A percentile compares a stretch with the other conserved stretches of the same genome.
phyloP scores from a whole-genome alignment of 306 rosid genomes.

The Quercus rubra region DNA sequence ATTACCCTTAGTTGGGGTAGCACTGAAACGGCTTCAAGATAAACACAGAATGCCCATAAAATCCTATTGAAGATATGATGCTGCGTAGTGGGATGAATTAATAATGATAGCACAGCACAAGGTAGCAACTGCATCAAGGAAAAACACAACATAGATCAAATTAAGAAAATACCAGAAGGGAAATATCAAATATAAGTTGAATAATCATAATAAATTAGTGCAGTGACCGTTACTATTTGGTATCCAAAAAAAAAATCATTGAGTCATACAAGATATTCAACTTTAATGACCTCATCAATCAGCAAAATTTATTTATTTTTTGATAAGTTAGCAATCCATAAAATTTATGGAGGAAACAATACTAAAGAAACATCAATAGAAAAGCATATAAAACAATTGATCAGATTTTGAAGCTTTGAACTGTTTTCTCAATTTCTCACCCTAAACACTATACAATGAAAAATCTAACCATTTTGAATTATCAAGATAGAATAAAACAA shows the following conservation, averaged over 20 bases:
- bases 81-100: conserved; percentile 61
- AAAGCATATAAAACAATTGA: neutral
- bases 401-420: neutral
- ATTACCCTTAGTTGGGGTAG: conserved; percentile 76
- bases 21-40: conserved; percentile 82
- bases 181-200: neutral
- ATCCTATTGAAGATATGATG: conserved; percentile 56
- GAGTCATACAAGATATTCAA: neutral
- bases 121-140: conserved; percentile 50
- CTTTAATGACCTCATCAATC: neutral
- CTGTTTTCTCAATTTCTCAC: neutral
- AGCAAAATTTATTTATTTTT: too few species aligned
- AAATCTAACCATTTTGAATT: neutral
- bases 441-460: neutral
- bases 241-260: neutral
- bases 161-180: neutral
- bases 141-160: neutral
- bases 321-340: neutral
- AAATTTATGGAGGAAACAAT: neutral
- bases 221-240: too few species aligned
- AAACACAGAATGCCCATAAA: conserved; percentile 80
- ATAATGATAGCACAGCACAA: conserved; percentile 50
- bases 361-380: neutral
- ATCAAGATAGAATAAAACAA: too few species aligned
- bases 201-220: neutral